phyloP scores from a whole-genome alignment of 768 basidiomycete genomes.

The Boletus rubroflammeus region DNA sequence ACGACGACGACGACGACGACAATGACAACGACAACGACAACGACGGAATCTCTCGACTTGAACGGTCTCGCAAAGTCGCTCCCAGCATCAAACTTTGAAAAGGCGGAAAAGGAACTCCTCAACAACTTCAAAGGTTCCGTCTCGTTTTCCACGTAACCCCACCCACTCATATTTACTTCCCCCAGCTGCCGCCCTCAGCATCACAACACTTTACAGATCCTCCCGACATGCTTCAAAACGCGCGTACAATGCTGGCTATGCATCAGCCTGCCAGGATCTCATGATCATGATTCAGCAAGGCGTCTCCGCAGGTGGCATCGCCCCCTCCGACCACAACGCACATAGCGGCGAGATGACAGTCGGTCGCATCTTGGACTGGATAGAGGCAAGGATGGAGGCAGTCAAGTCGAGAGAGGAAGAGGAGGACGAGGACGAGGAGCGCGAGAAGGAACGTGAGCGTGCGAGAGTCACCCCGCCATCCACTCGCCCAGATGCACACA shows the following conservation, averaged over 20 bases:
- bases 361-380: constrained; percentile 80
- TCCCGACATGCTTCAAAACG: constrained; percentile 73
- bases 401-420: constrained; percentile 73
- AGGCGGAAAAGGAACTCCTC: constrained; percentile 75
- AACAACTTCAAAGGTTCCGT: constrained; percentile 79
- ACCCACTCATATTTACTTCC: constrained; percentile 19
- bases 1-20: constrained; percentile 1
- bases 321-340: constrained; percentile 38
- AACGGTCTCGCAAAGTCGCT: constrained; percentile 76
- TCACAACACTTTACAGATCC: constrained; percentile 81
- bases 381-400: constrained; percentile 76
- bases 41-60: constrained; percentile 75
- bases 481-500: constrained; percentile 18
- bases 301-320: constrained; percentile 58
- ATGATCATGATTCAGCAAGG: constrained; percentile 81
- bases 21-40: constrained; percentile 15
- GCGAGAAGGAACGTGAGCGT: constrained; percentile 51
- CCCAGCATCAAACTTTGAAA: constrained; percentile 63
- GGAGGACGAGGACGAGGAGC: constrained; percentile 78
- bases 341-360: constrained; percentile 66
- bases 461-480: constrained; percentile 26
- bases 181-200: constrained; percentile 76
- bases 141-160: background rate
- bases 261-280: constrained; percentile 74
- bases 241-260: constrained; percentile 79